Evolutionary conservation across 257 asterid genomes (phyloP).

Genomic region (Solanum pinnatisectum): DNA sequence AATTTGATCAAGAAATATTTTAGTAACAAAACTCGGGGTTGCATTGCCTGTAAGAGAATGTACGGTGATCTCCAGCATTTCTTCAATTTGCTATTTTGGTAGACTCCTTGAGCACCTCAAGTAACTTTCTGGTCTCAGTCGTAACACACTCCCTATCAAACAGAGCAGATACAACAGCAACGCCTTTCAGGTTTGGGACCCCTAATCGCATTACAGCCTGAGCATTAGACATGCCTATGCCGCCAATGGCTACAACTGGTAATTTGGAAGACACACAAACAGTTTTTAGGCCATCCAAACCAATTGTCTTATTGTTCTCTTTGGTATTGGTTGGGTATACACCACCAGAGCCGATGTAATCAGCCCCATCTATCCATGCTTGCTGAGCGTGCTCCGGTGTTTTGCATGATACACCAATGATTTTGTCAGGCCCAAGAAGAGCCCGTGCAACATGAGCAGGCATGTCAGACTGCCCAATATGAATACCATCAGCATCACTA

Average conservation of each 20-base stretch:
- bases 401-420: slow-evolving; percentile 86
- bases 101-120: slow-evolving; percentile 21
- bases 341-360: slow-evolving; percentile 92
- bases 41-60: background rate
- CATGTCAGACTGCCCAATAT: slow-evolving; percentile 92
- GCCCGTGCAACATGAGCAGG: slow-evolving; percentile 56
- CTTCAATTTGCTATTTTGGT: slow-evolving; percentile 3
- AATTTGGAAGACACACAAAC: slow-evolving; percentile 62
- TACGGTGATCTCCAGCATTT: background rate
- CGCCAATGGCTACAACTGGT: slow-evolving; percentile 95
- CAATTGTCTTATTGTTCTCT: slow-evolving; percentile 55
- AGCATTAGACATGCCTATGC: slow-evolving; percentile 62
- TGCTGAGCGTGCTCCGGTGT: slow-evolving; percentile 70
- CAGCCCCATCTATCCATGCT: slow-evolving; percentile 86
- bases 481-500: slow-evolving; percentile 89
- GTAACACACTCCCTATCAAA: slow-evolving; percentile 70
- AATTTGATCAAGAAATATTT: background rate
- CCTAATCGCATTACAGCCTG: slow-evolving; percentile 49
- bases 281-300: slow-evolving; percentile 64
- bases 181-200: slow-evolving; percentile 54
- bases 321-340: slow-evolving; percentile 84
- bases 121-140: slow-evolving; percentile 43
- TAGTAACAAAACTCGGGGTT: background rate
- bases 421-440: slow-evolving; percentile 83
- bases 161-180: slow-evolving; percentile 87